phyloP scores from a whole-genome alignment of 768 basidiomycete genomes.

The Russula brevipes region DNA sequence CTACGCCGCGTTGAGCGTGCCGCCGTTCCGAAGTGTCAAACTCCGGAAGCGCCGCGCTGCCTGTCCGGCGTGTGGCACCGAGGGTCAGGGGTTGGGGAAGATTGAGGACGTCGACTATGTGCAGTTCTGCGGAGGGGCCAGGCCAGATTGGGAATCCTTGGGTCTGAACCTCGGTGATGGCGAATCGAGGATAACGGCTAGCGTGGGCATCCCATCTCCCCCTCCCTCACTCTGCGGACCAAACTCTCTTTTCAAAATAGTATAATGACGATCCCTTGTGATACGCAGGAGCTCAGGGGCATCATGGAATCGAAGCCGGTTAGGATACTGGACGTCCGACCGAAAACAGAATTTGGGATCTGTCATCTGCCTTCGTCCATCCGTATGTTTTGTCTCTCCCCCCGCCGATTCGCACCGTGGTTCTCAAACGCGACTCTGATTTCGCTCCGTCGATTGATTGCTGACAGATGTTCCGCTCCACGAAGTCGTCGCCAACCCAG shows the following conservation, averaged over 20 bases:
- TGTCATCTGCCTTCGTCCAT: slow-evolving; percentile 69
- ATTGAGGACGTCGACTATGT: slow-evolving; percentile 71
- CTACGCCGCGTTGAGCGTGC: slow-evolving; percentile 62
- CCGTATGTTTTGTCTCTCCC: slow-evolving; percentile 44
- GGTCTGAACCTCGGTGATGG: slow-evolving; percentile 39
- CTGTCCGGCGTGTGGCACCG: slow-evolving; percentile 70
- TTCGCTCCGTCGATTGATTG: slow-evolving; percentile 8
- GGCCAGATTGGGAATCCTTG: slow-evolving; percentile 57
- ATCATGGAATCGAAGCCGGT: slow-evolving; percentile 38
- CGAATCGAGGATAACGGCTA: slow-evolving; percentile 31
- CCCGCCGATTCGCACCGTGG: not conserved
- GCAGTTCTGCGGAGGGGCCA: slow-evolving; percentile 74
- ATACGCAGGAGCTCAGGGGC: slow-evolving; percentile 38
- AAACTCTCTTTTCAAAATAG: not conserved
- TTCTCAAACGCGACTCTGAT: not conserved
- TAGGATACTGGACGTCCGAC: slow-evolving; percentile 72
- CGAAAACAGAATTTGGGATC: slow-evolving; percentile 77
- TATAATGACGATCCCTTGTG: not conserved
- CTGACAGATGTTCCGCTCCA: slow-evolving; percentile 71
- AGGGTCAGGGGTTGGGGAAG: slow-evolving; percentile 39
- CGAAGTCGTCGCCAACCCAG: slow-evolving; percentile 59
- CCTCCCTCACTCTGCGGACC: not conserved
- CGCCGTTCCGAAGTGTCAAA: slow-evolving; percentile 79
- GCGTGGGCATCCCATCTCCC: slow-evolving; percentile 24
- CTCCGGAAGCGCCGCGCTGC: slow-evolving; percentile 63